These are phyloP conservation scores for Xylaria polymorpha DNA, from an alignment of 2,329 filamentous ascomycete genomes.

Conservation along the genomic window DNA sequence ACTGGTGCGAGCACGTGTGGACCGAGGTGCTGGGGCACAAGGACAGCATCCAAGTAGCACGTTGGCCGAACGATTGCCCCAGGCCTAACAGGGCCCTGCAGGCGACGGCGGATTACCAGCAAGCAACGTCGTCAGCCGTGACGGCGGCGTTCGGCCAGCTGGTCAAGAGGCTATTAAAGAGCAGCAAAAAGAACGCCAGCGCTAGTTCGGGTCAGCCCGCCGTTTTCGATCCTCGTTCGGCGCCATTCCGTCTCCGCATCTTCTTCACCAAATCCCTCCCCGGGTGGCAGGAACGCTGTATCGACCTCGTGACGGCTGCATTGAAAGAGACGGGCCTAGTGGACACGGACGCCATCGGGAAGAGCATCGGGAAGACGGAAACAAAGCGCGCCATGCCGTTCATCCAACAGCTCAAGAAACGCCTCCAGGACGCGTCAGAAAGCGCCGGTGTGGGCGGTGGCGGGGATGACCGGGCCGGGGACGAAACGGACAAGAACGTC, in stretches of 20 bases:
- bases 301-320: conserved; percentile 75
- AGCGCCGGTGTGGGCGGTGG: no score
- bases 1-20: conserved; percentile 96
- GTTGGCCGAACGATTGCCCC: conserved; percentile 62
- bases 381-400: conserved; percentile 99
- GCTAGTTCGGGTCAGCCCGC: not conserved
- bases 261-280: conserved; percentile 85
- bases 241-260: conserved; percentile 84
- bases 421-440: conserved; percentile 59
- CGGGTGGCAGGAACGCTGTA: conserved; percentile 90
- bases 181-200: not conserved
- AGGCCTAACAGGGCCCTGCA: conserved; percentile 6
- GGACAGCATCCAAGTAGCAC: conserved; percentile 59
- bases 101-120: conserved; percentile 15
- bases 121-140: conserved; percentile 8
- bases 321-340: conserved; percentile 27
- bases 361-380: conserved; percentile 58
- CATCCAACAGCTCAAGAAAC: conserved; percentile 86
- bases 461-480: no score
- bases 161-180: not conserved
- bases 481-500: no score
- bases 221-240: not conserved
- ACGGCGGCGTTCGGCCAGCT: not conserved
- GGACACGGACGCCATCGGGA: conserved; percentile 69
- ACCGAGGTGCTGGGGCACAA: conserved; percentile 75